Evolutionary conservation across 2,329 filamentous ascomycete species (phyloP).

Genomic region (Paramyrothecium roridum): DNA sequence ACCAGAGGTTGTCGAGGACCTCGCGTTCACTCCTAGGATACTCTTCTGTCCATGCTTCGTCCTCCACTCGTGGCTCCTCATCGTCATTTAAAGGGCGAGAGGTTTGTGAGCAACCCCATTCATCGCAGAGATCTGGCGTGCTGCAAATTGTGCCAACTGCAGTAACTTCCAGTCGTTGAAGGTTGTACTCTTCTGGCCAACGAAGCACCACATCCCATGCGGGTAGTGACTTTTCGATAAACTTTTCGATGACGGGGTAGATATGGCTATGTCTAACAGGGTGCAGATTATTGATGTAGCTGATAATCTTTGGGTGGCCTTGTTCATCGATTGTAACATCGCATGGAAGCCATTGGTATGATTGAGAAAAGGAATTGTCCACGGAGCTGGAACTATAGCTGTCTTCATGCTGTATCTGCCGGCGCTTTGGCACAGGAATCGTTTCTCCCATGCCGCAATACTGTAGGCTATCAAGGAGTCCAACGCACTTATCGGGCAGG

Average conservation of each 20-base stretch:
- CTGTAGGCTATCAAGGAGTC: slow-evolving; percentile 32
- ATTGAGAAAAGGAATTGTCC: slow-evolving; percentile 13
- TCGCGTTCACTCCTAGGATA: slow-evolving; percentile 16
- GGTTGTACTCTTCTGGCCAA: slow-evolving; percentile 23
- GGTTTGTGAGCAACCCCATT: not conserved
- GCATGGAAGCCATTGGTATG: slow-evolving; percentile 47
- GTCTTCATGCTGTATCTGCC: not conserved
- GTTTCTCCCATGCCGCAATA: slow-evolving; percentile 26
- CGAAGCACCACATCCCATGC: slow-evolving; percentile 39
- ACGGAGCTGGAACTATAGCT: no score
- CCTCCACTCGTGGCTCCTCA: slow-evolving; percentile 15
- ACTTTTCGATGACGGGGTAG: slow-evolving; percentile 36
- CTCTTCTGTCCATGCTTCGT: slow-evolving; percentile 8
- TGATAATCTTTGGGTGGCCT: slow-evolving; percentile 35
- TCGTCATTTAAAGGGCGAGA: slow-evolving; percentile 19
- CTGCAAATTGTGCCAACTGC: slow-evolving; percentile 14
- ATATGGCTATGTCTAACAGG: slow-evolving; percentile 33
- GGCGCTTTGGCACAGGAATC: not conserved
- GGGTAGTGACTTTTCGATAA: slow-evolving; percentile 38
- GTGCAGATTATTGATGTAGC: slow-evolving; percentile 54
- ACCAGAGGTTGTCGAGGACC: slow-evolving; percentile 23
- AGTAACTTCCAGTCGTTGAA: slow-evolving; percentile 17
- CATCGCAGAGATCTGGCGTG: slow-evolving; percentile 11
- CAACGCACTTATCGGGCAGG: slow-evolving; percentile 21
- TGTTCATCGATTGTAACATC: slow-evolving; percentile 39